These are phyloP conservation scores for Larix sibirica DNA, from an alignment of 83 land plant genomes.

Conservation along the genomic window DNA sequence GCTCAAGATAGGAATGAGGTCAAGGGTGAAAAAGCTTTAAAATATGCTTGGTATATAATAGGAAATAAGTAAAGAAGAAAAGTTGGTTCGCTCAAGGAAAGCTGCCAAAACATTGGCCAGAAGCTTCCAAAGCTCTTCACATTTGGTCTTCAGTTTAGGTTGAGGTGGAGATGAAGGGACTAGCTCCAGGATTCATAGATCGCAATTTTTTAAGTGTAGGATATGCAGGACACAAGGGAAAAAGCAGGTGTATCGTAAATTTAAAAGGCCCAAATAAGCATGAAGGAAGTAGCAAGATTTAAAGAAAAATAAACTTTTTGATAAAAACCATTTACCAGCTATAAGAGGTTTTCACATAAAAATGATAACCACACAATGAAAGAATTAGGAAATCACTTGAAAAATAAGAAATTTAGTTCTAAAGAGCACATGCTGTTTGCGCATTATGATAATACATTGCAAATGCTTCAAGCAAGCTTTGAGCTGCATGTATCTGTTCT, in stretches of 20 bases:
- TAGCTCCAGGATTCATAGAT: slow-evolving; percentile 66
- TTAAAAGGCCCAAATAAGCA: not conserved
- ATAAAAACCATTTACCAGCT: no score
- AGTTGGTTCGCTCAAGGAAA: slow-evolving; percentile 30
- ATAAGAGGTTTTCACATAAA: no score
- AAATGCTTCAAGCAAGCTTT: slow-evolving; percentile 80
- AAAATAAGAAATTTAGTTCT: not conserved
- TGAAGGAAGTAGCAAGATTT: not conserved
- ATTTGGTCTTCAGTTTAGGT: slow-evolving; percentile 72
- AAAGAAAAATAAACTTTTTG: not conserved
- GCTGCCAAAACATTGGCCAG: slow-evolving; percentile 49
- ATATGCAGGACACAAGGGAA: slow-evolving; percentile 45
- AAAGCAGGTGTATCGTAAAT: slow-evolving; percentile 35
- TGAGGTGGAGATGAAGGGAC: slow-evolving; percentile 45
- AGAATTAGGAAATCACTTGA: not conserved
- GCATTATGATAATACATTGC: slow-evolving; percentile 51
- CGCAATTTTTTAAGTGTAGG: slow-evolving; percentile 50
- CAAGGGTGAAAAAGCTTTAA: no score
- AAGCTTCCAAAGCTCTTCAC: slow-evolving; percentile 36
- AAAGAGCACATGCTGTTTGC: not conserved
- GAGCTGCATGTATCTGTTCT: slow-evolving; percentile 81
- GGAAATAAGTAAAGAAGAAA: not conserved
- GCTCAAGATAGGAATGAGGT: no score
- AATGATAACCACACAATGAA: no score
- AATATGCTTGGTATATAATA: no score